A percentile compares a stretch with the other conserved stretches of the same genome.
Conservation (phyloP, 495 filamentous ascomycete species). For the Neurospora intermedia region DNA sequence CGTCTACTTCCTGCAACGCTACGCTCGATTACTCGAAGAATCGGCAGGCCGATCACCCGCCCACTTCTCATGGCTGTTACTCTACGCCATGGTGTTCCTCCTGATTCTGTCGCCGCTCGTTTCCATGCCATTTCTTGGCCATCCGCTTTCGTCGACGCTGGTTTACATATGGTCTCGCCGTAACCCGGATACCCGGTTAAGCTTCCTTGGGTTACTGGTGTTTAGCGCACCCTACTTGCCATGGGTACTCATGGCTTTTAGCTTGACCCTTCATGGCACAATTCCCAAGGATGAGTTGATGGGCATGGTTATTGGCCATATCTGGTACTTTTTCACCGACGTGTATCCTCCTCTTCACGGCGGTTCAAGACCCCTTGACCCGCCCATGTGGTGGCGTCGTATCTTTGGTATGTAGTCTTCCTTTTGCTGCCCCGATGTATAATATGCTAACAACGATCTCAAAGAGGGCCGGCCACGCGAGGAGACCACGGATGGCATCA, state of each 20-base stretch:
- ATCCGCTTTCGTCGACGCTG: conserved; percentile 75
- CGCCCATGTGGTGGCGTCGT: conserved; percentile 82
- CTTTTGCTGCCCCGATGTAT: not conserved
- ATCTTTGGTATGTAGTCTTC: conserved; percentile 48
- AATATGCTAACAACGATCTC: not conserved
- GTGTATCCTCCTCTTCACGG: conserved; percentile 87
- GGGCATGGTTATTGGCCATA: conserved; percentile 84
- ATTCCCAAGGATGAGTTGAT: conserved; percentile 94
- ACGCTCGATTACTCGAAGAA: conserved; percentile 91
- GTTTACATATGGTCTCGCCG: conserved; percentile 98
- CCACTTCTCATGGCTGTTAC: conserved; percentile 85
- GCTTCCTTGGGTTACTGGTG: conserved; percentile 79
- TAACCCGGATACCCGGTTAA: conserved; percentile 84
- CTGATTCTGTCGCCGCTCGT: conserved; percentile 72
- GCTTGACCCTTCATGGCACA: conserved; percentile 69
- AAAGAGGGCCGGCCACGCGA: conserved; percentile 32
- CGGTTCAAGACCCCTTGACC: conserved; percentile 78
- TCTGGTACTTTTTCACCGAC: conserved; percentile 98
- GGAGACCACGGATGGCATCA: conserved; percentile 35
- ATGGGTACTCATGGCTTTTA: conserved; percentile 92
- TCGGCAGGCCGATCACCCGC: conserved; percentile 80
- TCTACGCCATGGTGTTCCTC: conserved; percentile 70
- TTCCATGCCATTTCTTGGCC: conserved; percentile 84
- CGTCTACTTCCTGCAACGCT: conserved; percentile 96
- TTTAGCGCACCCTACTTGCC: conserved; percentile 93